Base-by-base conservation (phyloP, 306 rosid genomes). In the Sicyos baderoa region DNA sequence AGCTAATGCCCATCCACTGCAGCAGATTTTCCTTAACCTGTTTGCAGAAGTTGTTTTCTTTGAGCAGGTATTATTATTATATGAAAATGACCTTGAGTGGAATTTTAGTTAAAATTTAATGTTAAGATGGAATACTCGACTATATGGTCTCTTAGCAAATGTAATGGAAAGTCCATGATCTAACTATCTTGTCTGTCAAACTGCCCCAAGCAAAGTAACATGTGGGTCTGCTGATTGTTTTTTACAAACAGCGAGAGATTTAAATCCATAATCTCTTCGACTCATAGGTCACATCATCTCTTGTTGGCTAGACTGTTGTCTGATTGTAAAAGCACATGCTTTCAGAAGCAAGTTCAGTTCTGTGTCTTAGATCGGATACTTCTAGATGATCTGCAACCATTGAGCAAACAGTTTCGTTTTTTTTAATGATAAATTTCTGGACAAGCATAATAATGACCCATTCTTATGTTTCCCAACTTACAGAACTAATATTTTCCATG, bases 1-100 rank as follows among this genome's bases (percentile, higher is more conserved):
- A 88, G 84, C 96, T 68, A 72, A 86, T 93, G 95, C 98, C 98
- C 76, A 74, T 82, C 37, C 97, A 89, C 84, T 93, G 98, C 80
- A 78, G 91, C 75, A 86, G 91, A 86, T 93, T 93, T 87, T 93
- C 97, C 53, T 82, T 89, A 84, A 82, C 82, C 74, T 93, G 96
- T 81, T 84, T 89, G 44, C 98, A 89, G 85, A 93, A 85, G 88
- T 76, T 93, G 77, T 93, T 93, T 80, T 79, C 89, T 68, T 82
- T 93, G 86, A 88, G 93, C 98, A 88, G 97, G 98, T 93, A 74
- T 76, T 52, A 54, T 76, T 93, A 74, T 76, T 52, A 54, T 76
- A 25, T 68, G 8, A 21, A 21, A 62, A 70, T 44, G 4, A 44
- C 13, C 35, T 19, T 13, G 2, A 11, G 53, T 44, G 35, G 4